Conservation (phyloP, 2,329 filamentous ascomycete genomes). For the Fusarium floridanum region DNA sequence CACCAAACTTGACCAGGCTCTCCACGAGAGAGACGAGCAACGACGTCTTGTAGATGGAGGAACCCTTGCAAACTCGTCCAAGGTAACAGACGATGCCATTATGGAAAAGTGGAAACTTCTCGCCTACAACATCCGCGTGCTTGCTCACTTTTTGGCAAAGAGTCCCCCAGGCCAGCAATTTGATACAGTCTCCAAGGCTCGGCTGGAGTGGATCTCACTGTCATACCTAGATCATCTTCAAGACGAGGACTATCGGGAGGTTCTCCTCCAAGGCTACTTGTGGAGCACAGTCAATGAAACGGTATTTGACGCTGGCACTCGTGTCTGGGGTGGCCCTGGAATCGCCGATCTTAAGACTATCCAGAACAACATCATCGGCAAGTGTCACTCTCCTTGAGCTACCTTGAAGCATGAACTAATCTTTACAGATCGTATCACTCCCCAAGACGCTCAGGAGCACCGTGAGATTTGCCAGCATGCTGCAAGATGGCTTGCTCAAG, state of each 20-base stretch:
- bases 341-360: rapidly evolving
- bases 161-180: no score
- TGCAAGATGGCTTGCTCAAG: constrained; percentile 22
- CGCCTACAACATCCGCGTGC: constrained; percentile 25
- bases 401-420: neutral
- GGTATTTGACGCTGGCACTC: neutral
- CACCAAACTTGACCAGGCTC: neutral
- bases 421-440: neutral
- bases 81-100: constrained; percentile 28
- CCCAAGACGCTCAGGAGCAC: neutral
- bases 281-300: neutral
- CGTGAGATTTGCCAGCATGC: rapidly evolving
- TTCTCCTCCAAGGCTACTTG: constrained; percentile 6
- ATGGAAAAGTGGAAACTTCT: constrained; percentile 31
- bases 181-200: no score
- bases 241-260: neutral
- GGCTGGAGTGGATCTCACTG: rapidly evolving
- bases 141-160: constrained; percentile 11
- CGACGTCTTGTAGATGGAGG: neutral
- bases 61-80: constrained; percentile 8
- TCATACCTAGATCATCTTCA: rapidly evolving
- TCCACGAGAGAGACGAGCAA: constrained; percentile 4
- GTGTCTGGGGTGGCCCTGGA: neutral
- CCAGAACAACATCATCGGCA: neutral
- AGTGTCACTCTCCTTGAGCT: neutral